Conservation (phyloP, 257 asterid genomes). For the Penstemon eatonii region DNA sequence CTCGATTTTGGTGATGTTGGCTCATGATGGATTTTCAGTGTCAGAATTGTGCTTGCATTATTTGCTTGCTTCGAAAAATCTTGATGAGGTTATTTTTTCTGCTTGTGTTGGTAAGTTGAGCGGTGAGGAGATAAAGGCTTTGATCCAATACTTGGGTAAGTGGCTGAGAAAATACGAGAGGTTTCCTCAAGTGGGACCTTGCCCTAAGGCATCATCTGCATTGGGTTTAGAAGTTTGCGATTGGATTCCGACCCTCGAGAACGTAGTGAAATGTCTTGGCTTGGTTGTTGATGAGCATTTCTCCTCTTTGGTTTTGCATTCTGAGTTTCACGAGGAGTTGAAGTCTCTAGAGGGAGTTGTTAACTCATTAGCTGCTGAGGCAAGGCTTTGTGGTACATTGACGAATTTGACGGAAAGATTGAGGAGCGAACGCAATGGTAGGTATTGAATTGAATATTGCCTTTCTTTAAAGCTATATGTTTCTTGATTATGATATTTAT, state of each 20-base stretch:
- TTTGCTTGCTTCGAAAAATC: slow-evolving; percentile 56
- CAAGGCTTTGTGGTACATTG: slow-evolving; percentile 60
- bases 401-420: slow-evolving; percentile 54
- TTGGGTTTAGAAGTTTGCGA: slow-evolving; percentile 74
- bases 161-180: slow-evolving; percentile 83
- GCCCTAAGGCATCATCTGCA: slow-evolving; percentile 57
- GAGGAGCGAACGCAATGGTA: slow-evolving; percentile 45
- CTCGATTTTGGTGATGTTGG: slow-evolving; percentile 68
- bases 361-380: slow-evolving; percentile 69
- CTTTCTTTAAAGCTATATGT: too few species aligned
- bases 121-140: slow-evolving; percentile 64
- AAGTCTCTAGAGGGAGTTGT: slow-evolving; percentile 55
- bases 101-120: slow-evolving; percentile 79
- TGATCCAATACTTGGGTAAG: slow-evolving; percentile 70
- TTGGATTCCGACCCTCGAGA: slow-evolving; percentile 76
- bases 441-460: slow-evolving; percentile 8
- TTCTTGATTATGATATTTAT: too few species aligned
- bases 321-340: slow-evolving; percentile 64
- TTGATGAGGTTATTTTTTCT: slow-evolving; percentile 74
- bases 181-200: slow-evolving; percentile 73
- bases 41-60: slow-evolving; percentile 84
- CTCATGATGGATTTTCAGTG: slow-evolving; percentile 68
- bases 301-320: slow-evolving; percentile 71
- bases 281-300: slow-evolving; percentile 82
- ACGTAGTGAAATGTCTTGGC: slow-evolving; percentile 59